Conservation (phyloP, 1,284 basidiomycete species). For the Leccinum fallax region DNA sequence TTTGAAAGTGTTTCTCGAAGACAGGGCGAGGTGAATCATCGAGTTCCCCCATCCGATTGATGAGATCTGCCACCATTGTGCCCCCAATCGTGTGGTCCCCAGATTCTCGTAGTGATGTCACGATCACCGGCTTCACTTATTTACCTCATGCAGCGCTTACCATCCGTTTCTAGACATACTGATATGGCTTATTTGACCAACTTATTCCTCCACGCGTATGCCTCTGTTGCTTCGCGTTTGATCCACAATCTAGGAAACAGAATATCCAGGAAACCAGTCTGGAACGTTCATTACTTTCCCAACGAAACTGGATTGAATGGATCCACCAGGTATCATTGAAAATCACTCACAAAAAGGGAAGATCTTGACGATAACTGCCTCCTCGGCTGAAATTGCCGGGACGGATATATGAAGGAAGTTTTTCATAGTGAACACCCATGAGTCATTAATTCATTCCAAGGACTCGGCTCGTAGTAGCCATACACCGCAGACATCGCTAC, state of each 20-base stretch:
- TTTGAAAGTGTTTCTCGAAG: constrained; percentile 24
- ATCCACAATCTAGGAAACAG: constrained; percentile 21
- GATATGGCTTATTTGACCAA: constrained; percentile 22
- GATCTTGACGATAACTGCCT: constrained; percentile 16
- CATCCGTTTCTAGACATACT: constrained; percentile 17
- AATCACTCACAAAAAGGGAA: constrained; percentile 28
- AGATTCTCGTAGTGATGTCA: constrained; percentile 7
- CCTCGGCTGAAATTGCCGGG: constrained; percentile 7
- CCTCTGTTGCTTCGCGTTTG: constrained; percentile 15
- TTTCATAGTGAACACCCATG: constrained; percentile 18
- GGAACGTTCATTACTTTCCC: constrained; percentile 22
- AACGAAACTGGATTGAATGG: neutral
- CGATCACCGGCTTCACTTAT: too few species aligned
- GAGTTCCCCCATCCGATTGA: constrained; percentile 20
- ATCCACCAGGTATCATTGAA: neutral
- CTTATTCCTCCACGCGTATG: constrained; percentile 8
- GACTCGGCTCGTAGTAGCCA: constrained; percentile 25
- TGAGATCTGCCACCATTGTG: constrained; percentile 24
- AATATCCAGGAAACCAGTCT: constrained; percentile 25
- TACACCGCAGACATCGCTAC: constrained; percentile 24
- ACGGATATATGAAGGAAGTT: constrained; percentile 1
- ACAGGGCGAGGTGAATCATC: constrained; percentile 7
- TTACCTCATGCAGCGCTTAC: constrained; percentile 2
- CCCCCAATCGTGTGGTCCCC: neutral
- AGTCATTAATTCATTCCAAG: constrained; percentile 9